phyloP scores from a whole-genome alignment of 192 early-diverging fungal species.

The Podila clonocystis region DNA sequence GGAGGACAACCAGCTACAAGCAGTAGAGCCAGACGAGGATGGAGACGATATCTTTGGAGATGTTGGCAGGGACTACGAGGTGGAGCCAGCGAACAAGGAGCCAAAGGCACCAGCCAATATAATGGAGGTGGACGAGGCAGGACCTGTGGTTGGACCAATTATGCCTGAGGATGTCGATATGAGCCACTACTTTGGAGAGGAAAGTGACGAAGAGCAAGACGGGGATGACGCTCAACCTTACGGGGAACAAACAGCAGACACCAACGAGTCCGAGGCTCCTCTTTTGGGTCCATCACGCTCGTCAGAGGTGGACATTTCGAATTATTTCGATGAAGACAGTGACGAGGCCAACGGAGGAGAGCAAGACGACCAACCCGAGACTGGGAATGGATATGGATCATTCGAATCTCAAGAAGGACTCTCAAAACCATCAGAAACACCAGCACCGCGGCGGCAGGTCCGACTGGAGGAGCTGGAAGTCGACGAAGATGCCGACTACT shows the following conservation, averaged over 20 bases:
- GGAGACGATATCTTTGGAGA: conserved; percentile 89
- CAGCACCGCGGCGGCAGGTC: not conserved
- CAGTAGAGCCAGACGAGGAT: conserved; percentile 61
- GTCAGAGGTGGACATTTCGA: conserved; percentile 19
- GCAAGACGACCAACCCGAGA: not conserved
- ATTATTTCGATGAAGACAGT: conserved; percentile 39
- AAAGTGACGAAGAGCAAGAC: conserved; percentile 33
- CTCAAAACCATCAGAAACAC: not conserved
- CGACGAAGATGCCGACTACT: conserved; percentile 59
- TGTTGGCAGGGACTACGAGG: conserved; percentile 79
- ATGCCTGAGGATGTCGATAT: conserved; percentile 38
- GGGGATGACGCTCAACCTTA: not conserved
- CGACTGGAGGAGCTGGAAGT: conserved; percentile 27
- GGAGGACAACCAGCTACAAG: conserved; percentile 16
- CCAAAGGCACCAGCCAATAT: not conserved
- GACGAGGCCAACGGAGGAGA: conserved; percentile 14
- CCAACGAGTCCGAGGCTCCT: conserved; percentile 26
- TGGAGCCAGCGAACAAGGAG: conserved; percentile 54
- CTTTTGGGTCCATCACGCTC: conserved; percentile 37
- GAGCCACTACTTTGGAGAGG: conserved; percentile 40
- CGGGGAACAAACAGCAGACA: not conserved
- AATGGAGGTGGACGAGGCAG: conserved; percentile 42
- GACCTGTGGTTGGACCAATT: conserved; percentile 26
- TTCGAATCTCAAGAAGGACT: not conserved
- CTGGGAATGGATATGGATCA: not conserved